Evolutionary conservation across 371 early-diverging fungal genomes (phyloP).

Genomic region (Mucor saturninus): DNA sequence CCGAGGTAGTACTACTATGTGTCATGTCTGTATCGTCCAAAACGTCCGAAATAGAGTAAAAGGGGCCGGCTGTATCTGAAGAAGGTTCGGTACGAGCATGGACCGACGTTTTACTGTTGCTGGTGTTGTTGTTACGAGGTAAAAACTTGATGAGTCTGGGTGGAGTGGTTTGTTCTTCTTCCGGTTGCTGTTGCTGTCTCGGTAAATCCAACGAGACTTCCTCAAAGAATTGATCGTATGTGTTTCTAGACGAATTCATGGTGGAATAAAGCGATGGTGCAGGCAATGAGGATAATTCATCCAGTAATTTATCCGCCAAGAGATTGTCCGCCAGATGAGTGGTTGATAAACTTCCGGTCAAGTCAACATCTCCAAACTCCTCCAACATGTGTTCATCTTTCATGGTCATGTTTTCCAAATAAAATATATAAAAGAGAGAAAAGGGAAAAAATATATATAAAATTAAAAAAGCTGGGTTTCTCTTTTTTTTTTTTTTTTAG

Average conservation of each 20-base stretch:
- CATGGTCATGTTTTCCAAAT: constrained; percentile 10
- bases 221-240: constrained; percentile 58
- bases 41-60: constrained; percentile 57
- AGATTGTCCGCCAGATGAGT: constrained; percentile 16
- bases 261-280: constrained; percentile 13
- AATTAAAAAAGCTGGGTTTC: no score
- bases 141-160: constrained; percentile 48
- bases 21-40: constrained; percentile 38
- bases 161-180: constrained; percentile 10
- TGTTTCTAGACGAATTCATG: constrained; percentile 22
- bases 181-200: constrained; percentile 15
- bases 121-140: constrained; percentile 25
- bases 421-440: not conserved
- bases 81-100: constrained; percentile 22
- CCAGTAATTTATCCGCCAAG: constrained; percentile 34
- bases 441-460: not conserved
- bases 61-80: constrained; percentile 49
- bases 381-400: constrained; percentile 1
- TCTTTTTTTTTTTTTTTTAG: no score
- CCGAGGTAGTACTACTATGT: constrained; percentile 16
- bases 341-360: constrained; percentile 20
- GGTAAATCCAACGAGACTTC: constrained; percentile 58
- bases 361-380: constrained; percentile 6
- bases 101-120: no score
- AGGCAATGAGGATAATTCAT: constrained; percentile 32